Conservation (phyloP, 139 green algal genomes). For the Haematococcus lacustris region DNA sequence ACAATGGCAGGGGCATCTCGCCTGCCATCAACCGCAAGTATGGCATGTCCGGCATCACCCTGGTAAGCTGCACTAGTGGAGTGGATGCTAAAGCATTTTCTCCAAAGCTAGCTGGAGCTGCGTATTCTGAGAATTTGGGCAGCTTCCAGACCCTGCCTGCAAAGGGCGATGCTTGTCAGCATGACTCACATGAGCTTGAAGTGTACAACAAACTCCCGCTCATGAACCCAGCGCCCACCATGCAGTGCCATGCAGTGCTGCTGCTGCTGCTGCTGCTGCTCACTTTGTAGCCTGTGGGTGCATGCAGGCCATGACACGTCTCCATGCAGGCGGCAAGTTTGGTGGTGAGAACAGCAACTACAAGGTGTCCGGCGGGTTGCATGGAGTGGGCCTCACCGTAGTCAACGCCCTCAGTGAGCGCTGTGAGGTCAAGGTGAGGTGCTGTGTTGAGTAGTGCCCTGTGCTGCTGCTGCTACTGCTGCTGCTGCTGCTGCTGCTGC, state of each 20-base stretch:
- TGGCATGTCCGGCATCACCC: constrained; percentile 67
- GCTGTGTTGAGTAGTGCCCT: neutral
- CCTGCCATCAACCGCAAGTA: constrained; percentile 84
- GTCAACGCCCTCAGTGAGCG: constrained; percentile 90
- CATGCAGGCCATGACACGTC: constrained; percentile 71
- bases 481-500: no score
- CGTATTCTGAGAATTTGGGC: neutral
- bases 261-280: neutral
- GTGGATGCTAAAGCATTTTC: no score
- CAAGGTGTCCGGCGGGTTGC: constrained; percentile 83
- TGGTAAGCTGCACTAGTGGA: constrained; percentile 46
- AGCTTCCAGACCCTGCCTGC: neutral
- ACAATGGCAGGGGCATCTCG: constrained; percentile 92
- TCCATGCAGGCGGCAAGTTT: constrained; percentile 99
- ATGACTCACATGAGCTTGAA: neutral
- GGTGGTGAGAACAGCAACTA: constrained; percentile 62
- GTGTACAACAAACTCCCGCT: neutral
- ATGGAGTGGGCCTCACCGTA: constrained; percentile 93
- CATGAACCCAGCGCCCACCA: neutral
- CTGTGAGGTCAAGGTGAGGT: constrained; percentile 40
- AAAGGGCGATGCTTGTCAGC: neutral
- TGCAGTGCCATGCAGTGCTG: neutral
- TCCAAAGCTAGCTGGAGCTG: neutral
- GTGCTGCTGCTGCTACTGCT: neutral
- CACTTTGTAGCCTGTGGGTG: neutral